Conservation (phyloP, 2,329 filamentous ascomycete genomes). For the Shiraia bambusicola region DNA sequence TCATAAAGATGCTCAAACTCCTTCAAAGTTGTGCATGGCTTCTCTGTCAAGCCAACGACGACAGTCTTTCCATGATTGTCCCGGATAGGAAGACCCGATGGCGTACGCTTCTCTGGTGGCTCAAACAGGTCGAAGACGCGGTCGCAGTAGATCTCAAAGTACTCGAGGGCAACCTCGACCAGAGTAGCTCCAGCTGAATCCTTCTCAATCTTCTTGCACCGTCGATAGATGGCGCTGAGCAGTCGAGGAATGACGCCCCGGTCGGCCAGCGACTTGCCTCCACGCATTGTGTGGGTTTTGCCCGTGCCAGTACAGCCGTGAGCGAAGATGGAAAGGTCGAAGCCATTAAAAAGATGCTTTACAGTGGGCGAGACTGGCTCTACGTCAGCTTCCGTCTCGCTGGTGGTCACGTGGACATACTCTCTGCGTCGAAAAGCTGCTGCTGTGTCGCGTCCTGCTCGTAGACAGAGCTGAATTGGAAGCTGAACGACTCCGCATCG, state of each 20-base stretch:
- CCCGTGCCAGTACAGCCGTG: conserved; percentile 93
- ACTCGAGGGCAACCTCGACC: conserved; percentile 77
- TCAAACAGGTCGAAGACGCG: conserved; percentile 92
- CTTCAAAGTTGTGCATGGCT: conserved; percentile 77
- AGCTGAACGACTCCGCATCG: conserved; percentile 84
- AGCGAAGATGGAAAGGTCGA: conserved; percentile 74
- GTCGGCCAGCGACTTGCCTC: conserved; percentile 81
- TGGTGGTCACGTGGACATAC: conserved; percentile 48
- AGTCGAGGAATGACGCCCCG: conserved; percentile 85
- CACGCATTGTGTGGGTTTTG: conserved; percentile 95
- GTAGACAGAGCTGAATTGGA: conserved; percentile 93
- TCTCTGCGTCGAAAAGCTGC: conserved; percentile 84
- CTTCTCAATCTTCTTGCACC: conserved; percentile 81
- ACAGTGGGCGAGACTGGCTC: conserved; percentile 77
- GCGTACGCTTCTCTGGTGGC: conserved; percentile 79
- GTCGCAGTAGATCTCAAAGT: conserved; percentile 98
- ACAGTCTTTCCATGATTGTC: conserved; percentile 86
- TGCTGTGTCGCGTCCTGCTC: conserved; percentile 79
- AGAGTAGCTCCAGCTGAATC: conserved; percentile 70
- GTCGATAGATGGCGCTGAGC: conserved; percentile 80
- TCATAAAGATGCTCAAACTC: conserved; percentile 91
- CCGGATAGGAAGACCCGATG: conserved; percentile 76
- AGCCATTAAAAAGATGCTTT: conserved; percentile 87
- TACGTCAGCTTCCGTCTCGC: conserved; percentile 18
- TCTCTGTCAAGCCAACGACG: conserved; percentile 82